Percentiles rank a stretch among this genome's conserved stretches.
phyloP scores from a whole-genome alignment of 352 stramenopile species.

The Lagenidium giganteum region DNA sequence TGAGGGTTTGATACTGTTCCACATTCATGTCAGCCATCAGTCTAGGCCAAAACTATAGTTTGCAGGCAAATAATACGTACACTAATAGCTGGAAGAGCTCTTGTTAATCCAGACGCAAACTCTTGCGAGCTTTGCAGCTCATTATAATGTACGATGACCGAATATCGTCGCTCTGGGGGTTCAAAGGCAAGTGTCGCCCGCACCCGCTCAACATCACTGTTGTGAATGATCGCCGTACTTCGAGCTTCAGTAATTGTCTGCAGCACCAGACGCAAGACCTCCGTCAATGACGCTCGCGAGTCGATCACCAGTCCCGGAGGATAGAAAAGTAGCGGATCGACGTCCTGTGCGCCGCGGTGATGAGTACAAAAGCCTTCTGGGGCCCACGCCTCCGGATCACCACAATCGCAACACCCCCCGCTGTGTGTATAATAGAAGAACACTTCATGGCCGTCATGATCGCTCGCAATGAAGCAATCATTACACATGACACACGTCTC shows the following conservation, averaged over 20 bases:
- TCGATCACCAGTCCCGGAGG: slow-evolving; percentile 49
- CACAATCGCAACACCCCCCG: slow-evolving; percentile 98
- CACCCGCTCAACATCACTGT: slow-evolving; percentile 40
- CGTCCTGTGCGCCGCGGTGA: slow-evolving; percentile 87
- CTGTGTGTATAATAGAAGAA: slow-evolving; percentile 94
- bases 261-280: slow-evolving; percentile 69
- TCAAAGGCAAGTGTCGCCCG: slow-evolving; percentile 19
- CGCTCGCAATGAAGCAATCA: slow-evolving; percentile 93
- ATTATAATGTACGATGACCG: slow-evolving; percentile 91
- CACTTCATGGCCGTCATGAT: slow-evolving; percentile 93
- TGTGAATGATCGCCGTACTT: slow-evolving; percentile 46
- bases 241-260: slow-evolving; percentile 59
- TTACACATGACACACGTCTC: slow-evolving; percentile 97
- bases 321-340: slow-evolving; percentile 51
- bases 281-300: slow-evolving; percentile 48
- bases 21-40: neutral
- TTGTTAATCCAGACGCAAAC: slow-evolving; percentile 67
- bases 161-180: slow-evolving; percentile 42
- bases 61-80: slow-evolving; percentile 22
- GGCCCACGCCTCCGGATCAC: slow-evolving; percentile 96
- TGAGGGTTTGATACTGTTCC: slow-evolving; percentile 74
- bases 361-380: slow-evolving; percentile 91
- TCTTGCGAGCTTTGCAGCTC: slow-evolving; percentile 89
- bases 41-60: neutral
- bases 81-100: slow-evolving; percentile 58